Percentiles rank a stretch among this genome's conserved stretches.
phyloP scores from a whole-genome alignment of 169 alveolate genomes.

The Plasmodium vinckei region DNA sequence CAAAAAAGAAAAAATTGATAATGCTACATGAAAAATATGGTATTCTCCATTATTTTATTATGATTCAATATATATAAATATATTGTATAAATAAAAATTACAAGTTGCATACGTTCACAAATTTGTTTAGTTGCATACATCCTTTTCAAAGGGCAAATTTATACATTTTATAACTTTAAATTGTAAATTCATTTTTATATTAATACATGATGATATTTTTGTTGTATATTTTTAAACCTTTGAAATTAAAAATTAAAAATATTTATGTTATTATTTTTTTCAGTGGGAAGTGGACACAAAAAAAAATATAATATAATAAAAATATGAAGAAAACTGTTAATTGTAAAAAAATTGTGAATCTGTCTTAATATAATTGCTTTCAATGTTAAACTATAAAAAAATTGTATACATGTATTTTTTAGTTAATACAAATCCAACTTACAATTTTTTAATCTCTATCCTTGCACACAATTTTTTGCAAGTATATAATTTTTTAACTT shows the following conservation, averaged over 20 bases:
- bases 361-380: neutral
- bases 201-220: neutral
- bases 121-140: slow-evolving; percentile 1
- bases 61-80: too few species aligned
- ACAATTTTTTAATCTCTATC: neutral
- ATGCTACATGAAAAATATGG: too few species aligned
- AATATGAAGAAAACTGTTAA: neutral
- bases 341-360: neutral
- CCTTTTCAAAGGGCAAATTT: neutral
- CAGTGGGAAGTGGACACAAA: neutral
- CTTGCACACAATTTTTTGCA: slow-evolving; percentile 8
- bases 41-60: too few species aligned
- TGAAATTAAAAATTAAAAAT: neutral
- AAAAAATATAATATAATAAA: neutral
- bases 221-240: neutral
- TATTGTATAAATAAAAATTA: too few species aligned
- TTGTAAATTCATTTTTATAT: neutral
- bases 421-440: neutral
- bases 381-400: slow-evolving; percentile 4
- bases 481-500: neutral
- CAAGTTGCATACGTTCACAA: too few species aligned
- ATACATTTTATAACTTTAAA: neutral
- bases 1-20: neutral
- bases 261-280: neutral
- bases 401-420: neutral